Percentiles rank a stretch among this genome's conserved stretches.
Conservation (phyloP, 2,329 filamentous ascomycete species). For the Colletotrichum sp. region DNA sequence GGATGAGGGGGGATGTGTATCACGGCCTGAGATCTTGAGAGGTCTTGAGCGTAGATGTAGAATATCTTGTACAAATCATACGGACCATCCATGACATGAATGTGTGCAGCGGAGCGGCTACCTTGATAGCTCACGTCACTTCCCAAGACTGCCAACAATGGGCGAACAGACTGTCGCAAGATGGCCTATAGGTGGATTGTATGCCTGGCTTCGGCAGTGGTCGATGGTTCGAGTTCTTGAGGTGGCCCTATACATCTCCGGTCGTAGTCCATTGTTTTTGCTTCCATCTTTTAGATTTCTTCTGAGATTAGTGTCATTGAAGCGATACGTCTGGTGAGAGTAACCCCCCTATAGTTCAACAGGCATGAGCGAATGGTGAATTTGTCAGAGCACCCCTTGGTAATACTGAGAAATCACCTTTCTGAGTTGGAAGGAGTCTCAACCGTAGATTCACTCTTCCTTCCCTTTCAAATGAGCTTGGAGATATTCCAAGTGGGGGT, state of each 20-base stretch:
- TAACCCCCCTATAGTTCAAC: not conserved
- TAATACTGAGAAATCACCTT: not conserved
- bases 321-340: not conserved
- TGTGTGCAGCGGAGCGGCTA: not conserved
- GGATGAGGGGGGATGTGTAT: not conserved
- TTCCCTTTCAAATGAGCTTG: not conserved
- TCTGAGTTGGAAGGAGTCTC: not conserved
- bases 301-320: rapidly evolving
- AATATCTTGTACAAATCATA: constrained; percentile 20
- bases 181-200: not conserved
- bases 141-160: not conserved
- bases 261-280: not conserved
- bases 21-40: not conserved
- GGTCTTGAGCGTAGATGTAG: constrained; percentile 9
- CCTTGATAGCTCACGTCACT: not conserved
- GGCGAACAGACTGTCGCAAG: not conserved
- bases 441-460: not conserved
- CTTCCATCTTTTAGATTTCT: not conserved
- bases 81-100: not conserved
- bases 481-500: not conserved
- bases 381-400: no score
- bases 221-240: not conserved
- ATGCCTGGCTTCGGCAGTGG: not conserved
- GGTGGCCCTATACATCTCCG: not conserved
- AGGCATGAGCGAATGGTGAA: no score